These are phyloP conservation scores for Rubroboletus satanas DNA, from an alignment of 768 basidiomycete species.

Conservation along the genomic window DNA sequence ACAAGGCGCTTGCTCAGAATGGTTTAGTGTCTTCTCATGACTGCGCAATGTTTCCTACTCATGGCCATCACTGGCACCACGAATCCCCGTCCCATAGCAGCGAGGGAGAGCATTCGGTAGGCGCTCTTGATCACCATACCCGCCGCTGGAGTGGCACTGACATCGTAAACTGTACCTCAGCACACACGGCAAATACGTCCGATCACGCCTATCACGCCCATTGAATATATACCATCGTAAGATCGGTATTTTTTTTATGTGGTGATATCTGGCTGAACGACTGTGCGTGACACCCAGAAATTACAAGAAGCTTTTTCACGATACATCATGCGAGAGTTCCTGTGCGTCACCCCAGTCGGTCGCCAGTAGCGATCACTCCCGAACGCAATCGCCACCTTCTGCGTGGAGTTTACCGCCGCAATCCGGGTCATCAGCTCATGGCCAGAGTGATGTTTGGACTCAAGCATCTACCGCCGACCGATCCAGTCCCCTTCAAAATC, in stretches of 20 bases:
- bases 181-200: slow-evolving; percentile 30
- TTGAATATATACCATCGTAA: slow-evolving; percentile 33
- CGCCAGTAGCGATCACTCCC: slow-evolving; percentile 45
- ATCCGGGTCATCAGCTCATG: slow-evolving; percentile 30
- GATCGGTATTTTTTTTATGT: slow-evolving; percentile 11
- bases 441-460: slow-evolving; percentile 26
- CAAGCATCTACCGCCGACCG: slow-evolving; percentile 25
- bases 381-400: slow-evolving; percentile 45
- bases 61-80: slow-evolving; percentile 27
- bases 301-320: slow-evolving; percentile 32
- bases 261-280: slow-evolving; percentile 11
- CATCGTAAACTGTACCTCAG: slow-evolving; percentile 16
- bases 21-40: slow-evolving; percentile 36
- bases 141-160: slow-evolving; percentile 8
- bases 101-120: slow-evolving; percentile 28
- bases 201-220: slow-evolving; percentile 35
- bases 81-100: slow-evolving; percentile 22
- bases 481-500: slow-evolving; percentile 36
- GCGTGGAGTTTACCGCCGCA: slow-evolving; percentile 37
- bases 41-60: slow-evolving; percentile 31
- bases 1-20: slow-evolving; percentile 35
- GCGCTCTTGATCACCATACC: slow-evolving; percentile 9
- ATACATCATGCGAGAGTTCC: slow-evolving; percentile 29
- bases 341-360: slow-evolving; percentile 32
- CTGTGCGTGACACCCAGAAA: slow-evolving; percentile 18